Conservation (phyloP, 805 yeast genomes). For the Osmozyma mogii region DNA sequence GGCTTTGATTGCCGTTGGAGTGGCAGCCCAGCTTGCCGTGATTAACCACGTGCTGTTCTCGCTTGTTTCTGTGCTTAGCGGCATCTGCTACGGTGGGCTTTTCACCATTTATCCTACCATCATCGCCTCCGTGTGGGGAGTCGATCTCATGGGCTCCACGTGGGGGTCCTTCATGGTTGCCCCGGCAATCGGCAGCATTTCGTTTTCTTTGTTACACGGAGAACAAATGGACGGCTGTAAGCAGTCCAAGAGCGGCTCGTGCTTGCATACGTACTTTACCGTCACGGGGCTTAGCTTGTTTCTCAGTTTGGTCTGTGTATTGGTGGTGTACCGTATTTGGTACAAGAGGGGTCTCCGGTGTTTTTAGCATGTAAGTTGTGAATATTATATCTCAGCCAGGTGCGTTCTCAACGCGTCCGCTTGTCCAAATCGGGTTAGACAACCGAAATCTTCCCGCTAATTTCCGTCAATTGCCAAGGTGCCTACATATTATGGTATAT, state of each 20-base stretch:
- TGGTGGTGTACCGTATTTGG: not conserved
- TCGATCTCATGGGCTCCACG: conserved; percentile 80
- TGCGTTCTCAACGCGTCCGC: too few species aligned
- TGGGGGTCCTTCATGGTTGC: conserved; percentile 89
- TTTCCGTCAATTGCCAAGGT: too few species aligned
- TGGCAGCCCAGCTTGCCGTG: conserved; percentile 21
- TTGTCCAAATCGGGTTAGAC: too few species aligned
- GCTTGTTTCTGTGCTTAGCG: conserved; percentile 44
- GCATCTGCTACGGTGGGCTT: conserved; percentile 71
- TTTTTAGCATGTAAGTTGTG: too few species aligned
- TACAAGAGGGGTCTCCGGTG: too few species aligned
- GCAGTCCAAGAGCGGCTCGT: conserved; percentile 7
- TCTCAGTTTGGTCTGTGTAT: not conserved
- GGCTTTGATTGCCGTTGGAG: conserved; percentile 20
- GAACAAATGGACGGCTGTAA: conserved; percentile 43
- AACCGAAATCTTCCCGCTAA: too few species aligned
- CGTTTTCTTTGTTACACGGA: conserved; percentile 68
- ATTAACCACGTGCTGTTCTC: conserved; percentile 10
- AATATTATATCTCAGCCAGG: too few species aligned
- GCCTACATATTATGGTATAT: too few species aligned
- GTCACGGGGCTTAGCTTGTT: not conserved
- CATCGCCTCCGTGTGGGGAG: conserved; percentile 79
- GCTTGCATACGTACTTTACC: conserved; percentile 11
- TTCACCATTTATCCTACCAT: conserved; percentile 85
- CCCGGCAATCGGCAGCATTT: conserved; percentile 74